phyloP scores from a whole-genome alignment of 202 grass and related monocot genomes.

The Carex sylvatica region DNA sequence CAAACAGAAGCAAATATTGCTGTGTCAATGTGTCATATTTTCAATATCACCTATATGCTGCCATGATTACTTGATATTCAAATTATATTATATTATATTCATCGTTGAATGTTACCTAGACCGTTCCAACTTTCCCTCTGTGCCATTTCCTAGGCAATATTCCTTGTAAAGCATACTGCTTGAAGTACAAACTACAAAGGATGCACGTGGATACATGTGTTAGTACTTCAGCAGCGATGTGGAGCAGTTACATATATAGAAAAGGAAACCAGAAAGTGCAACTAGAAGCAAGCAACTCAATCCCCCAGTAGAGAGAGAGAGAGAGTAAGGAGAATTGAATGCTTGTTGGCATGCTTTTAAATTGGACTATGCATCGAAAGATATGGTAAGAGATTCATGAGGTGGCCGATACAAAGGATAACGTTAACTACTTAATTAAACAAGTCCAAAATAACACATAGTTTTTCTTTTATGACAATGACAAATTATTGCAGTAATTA shows the following conservation, averaged over 20 bases:
- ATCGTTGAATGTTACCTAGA: not conserved
- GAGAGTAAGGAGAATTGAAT: not conserved
- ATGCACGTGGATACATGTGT: not conserved
- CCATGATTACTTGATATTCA: not conserved
- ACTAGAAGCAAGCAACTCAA: not conserved
- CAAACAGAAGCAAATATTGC: not conserved
- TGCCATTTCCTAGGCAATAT: not conserved
- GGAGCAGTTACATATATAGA: constrained; percentile 12
- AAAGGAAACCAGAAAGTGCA: constrained; percentile 16
- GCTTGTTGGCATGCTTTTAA: not conserved
- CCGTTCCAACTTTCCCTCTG: not conserved
- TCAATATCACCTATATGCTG: not conserved
- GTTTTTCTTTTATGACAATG: too few species aligned
- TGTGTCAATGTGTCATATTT: not conserved
- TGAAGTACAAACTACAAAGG: not conserved
- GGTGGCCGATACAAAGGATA: not conserved
- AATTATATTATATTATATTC: not conserved
- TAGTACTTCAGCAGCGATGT: not conserved
- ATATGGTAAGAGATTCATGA: not conserved
- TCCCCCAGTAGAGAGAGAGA: not conserved
- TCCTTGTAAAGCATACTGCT: not conserved
- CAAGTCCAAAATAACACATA: not conserved
- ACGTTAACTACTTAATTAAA: not conserved
- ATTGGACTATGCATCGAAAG: not conserved
- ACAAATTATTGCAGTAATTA: too few species aligned